A percentile compares a stretch with the other conserved stretches of the same genome.
phyloP scores from a whole-genome alignment of 495 filamentous ascomycete species.

The Aspergillus ostianus region DNA sequence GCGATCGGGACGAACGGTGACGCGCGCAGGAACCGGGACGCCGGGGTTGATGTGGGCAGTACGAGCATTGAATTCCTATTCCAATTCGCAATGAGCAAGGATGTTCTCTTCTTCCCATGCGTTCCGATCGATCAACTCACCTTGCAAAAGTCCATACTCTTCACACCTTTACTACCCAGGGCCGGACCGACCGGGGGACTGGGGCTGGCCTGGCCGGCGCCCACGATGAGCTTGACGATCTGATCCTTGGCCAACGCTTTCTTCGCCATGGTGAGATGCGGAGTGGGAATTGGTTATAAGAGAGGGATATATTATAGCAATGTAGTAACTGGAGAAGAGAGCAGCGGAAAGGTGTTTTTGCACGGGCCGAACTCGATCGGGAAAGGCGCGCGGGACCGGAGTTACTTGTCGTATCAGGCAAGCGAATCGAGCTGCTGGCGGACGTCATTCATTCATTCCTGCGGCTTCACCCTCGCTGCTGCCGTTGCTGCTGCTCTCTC shows the following conservation, averaged over 20 bases:
- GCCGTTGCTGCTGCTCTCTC: neutral
- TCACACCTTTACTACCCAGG: constrained; percentile 95
- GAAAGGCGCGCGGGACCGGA: constrained; percentile 12
- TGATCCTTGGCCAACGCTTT: constrained; percentile 68
- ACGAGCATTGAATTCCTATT: constrained; percentile 94
- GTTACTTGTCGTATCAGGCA: constrained; percentile 15
- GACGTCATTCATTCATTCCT: constrained; percentile 14
- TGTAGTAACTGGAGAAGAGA: neutral
- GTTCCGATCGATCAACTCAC: constrained; percentile 44
- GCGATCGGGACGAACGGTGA: constrained; percentile 91
- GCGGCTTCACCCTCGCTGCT: neutral
- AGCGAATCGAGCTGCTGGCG: constrained; percentile 7
- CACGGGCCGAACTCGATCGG: no score
- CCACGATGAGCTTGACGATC: constrained; percentile 97
- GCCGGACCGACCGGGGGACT: constrained; percentile 98
- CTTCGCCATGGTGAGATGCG: constrained; percentile 68
- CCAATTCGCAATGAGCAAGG: neutral
- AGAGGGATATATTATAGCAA: neutral
- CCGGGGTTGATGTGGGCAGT: constrained; percentile 82
- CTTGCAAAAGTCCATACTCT: constrained; percentile 99
- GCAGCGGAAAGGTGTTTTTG: neutral
- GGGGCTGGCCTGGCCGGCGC: constrained; percentile 92
- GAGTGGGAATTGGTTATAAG: neutral
- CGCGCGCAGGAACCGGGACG: constrained; percentile 82
- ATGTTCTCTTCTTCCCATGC: no score